Base-by-base conservation (phyloP, 805 yeast species). In the Saccharomycodes ludwigii region DNA sequence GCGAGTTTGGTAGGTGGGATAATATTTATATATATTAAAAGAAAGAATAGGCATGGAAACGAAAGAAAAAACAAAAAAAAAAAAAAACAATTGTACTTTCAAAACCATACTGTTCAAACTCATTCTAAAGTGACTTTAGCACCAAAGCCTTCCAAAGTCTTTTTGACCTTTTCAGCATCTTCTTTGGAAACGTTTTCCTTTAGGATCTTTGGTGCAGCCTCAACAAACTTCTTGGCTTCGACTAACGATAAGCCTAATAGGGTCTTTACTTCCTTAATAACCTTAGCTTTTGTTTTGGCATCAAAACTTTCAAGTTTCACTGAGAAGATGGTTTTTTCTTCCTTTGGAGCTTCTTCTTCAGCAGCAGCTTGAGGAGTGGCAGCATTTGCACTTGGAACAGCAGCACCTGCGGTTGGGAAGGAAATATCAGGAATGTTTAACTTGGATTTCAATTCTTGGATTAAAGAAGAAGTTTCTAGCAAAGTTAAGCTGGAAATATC, bases 191-290 rank as follows among this genome's bases (percentile, higher is more conserved):
- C 85, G 48, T 85, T 84, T 49, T 91, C 99, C 66, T 91, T 91
- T 59, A 91, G 68, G 28, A 81, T 67, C 70, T 91, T 91, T 47
- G 99, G 99, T 40, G 99, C 97, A 49, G 84, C 63, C 67, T 91
- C 99, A 36, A 91, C 99, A 44, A 91, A 82, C 66, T 91, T 91
- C 76, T 91, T 91, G 40, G 96, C 82, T 57, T 91, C 97, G 39
- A 91, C 98, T 47, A 91, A 70, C 5, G 95, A 83, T 48, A 91
- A 68, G 11, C 95, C 95, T 50, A 91, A 70, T 52, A 88, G 65
- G 39, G 79, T 69, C 68, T 91, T 91, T 47, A 91, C 94, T 65
- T 91, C 98, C 68, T 91, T 91, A 57, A 91, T 91, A 58, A 91
- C 74, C 78, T 91, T 91, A 38, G 99, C 95, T 69, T 91, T 91